Evolutionary conservation across 2,329 filamentous ascomycete species (phyloP), one percentile per base, ranked within the genome.

Genomic region (Remersonia thermophila): DNA sequence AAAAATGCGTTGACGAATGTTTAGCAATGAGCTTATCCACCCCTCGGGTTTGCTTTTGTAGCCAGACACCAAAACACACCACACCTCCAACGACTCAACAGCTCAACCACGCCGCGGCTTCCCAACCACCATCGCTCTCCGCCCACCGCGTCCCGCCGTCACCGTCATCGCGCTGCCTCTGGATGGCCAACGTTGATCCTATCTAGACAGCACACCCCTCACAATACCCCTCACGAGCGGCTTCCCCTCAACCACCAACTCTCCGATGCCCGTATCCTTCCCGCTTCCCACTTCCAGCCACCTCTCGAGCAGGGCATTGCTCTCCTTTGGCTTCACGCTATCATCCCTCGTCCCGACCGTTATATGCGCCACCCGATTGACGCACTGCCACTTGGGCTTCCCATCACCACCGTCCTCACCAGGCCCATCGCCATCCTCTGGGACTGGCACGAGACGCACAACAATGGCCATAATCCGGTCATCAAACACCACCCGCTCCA

Each of bases 401-500:
- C 9, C 9, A 5, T 23, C 18, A 2, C 33, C 33, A 5, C 37
- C 36, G 23, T 31, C 11, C 4, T 30, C 35, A 7, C 32, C 10
- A 10, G 28, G 26, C 15, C 43, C 44, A n/a, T 28, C 40, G 18
- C 46, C 47, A 12, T 43, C 47, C 3, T 32, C 35, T 60, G 11
- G 70, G 4, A 37, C 9, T 60, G 38, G 73, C 5, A 73, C 60
- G 3, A 93, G 64, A 8, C 87, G 74, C 12, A 84, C 85, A 3
- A 93, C 83, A 39, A 98, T 80, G 5, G 85, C 80, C 91, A 98
- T 96, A 52, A 96, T 66, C 4, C 85, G 73, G 43, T 78, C 67
- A 51, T 96, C 82, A 69, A 80, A 96, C 7, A 98, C 77, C 32
- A 95, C 71, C 36, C 73, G 66, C 59, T 80, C 76, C 7, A 81